Base-by-base conservation (phyloP, 768 basidiomycete species). In the Podaxis sp. region DNA sequence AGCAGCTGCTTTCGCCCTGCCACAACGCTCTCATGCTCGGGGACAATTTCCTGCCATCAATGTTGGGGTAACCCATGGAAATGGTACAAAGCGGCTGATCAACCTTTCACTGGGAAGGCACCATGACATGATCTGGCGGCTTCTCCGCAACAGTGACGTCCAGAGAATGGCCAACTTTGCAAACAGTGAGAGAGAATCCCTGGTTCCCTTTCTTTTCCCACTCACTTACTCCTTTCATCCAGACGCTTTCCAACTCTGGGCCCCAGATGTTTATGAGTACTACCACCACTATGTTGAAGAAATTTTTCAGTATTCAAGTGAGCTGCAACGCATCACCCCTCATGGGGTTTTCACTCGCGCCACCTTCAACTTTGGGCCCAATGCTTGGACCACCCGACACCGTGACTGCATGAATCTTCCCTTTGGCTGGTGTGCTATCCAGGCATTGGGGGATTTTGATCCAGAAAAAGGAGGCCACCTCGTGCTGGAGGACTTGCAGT, bases 311-410 rank as follows among this genome's bases (percentile, higher is more conserved):
- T 41, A 41, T 15, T 13, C 11, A 41, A 6, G 13, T 41, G 13
- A 13, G 15, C 24, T 52, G 6, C 2, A 1, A 17, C 4, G 24
- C 7, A 24, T 52, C 25, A 52, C 24, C 8, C 51, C 51, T 8
- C 4, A 24, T 11, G 27, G 13, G 12, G 25, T 53, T 15, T 41
- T 17, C 40, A 11, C 47, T 22, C 13, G 49, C 9, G 60, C 49
- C 9, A 13, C 49, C 6, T 41, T 59, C 41, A 59, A 61, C 24
- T 61, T 61, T 43, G 41, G 38, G 8, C 63, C 63, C n/a, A 49
- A 46, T n/a, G 58, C 51, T 3, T 40, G 22, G 24, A 55, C 43
- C 29, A 17, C 4, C 13, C 5, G 2, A 7, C 59, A 61, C 33
- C 7, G 51, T 13, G 59, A 61, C 29, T 37, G 4, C 9, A 25